Base-by-base conservation (phyloP, 495 filamentous ascomycete species). In the Podospora didyma region DNA sequence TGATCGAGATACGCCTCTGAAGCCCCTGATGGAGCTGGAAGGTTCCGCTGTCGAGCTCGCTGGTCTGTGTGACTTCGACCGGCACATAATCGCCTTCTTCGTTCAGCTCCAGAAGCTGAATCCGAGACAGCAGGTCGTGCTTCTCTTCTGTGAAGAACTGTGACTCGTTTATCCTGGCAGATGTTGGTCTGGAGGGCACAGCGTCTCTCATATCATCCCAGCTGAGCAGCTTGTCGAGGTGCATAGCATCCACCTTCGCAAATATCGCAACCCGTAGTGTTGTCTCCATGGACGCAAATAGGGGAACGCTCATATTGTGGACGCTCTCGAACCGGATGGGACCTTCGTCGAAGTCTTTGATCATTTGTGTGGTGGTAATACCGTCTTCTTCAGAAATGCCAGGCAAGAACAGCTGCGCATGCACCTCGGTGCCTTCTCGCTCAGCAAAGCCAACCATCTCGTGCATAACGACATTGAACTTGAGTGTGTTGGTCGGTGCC, bases 381-480 rank as follows among this genome's bases (percentile, higher is more conserved):
- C 92, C 92, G 52, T 89, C 88, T 69, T 96, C 90, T 53, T 96
- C 93, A 14, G 89, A 94, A 46, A 96, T 85, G 26, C 92, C 90
- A 16, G 94, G 92, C 50, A 99, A 84, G 65, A 96, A 97, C 22
- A 99, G 81, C 73, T 97, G 95, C 2, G 92, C 92, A 72, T 99
- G 94, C 51, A 97, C 92, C 60, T 96, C 86, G 9, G 90, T 94
- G 3, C 94, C 94, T 73, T 99, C 94, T 59, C 92, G 86, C 73
- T 99, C 94, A 1, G 94, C 89, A 63, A 99, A 97, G 5, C 94
- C 94, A 44, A 93, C 73, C 85, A 99, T 86, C 63, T 97, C 90
- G 66, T 94, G 92, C 92, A 99, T 96, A 49, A 96, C 92, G 22
- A 97, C 91, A 62, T 97, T 99, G 74, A 97, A 99, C 68, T 97